A percentile compares a stretch with the other conserved stretches of the same genome.
phyloP scores from a whole-genome alignment of 1,139 yeast genomes.

The Komagataea norvegica region DNA sequence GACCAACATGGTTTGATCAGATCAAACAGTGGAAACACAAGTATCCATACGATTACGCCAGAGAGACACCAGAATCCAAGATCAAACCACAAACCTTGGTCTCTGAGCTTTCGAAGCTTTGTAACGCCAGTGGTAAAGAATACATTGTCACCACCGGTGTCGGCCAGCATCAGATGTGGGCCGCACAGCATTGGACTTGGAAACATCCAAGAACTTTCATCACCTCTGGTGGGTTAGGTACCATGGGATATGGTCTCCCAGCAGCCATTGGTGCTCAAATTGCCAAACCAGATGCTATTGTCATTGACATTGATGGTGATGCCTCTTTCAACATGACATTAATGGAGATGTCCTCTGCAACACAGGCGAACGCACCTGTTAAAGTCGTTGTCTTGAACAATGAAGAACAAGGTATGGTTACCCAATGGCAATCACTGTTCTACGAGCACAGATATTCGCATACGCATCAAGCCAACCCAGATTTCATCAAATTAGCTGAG shows the following conservation, averaged over 20 bases:
- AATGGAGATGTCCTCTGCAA: constrained; percentile 88
- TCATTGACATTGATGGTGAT: constrained; percentile 96
- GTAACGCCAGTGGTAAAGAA: constrained; percentile 58
- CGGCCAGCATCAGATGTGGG: constrained; percentile 99
- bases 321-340: constrained; percentile 98
- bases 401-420: constrained; percentile 99
- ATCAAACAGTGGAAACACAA: constrained; percentile 78
- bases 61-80: constrained; percentile 70
- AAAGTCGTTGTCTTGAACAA: constrained; percentile 86
- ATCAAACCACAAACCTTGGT: constrained; percentile 94
- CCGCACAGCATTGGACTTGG: constrained; percentile 97
- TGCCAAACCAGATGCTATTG: constrained; percentile 90
- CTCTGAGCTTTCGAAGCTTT: constrained; percentile 69
- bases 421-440: constrained; percentile 97
- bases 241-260: constrained; percentile 97
- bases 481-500: constrained; percentile 88
- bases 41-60: constrained; percentile 79
- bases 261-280: constrained; percentile 98
- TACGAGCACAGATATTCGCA: constrained; percentile 96
- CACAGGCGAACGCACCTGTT: constrained; percentile 87
- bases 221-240: constrained; percentile 97
- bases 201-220: constrained; percentile 85
- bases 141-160: constrained; percentile 95
- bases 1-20: constrained; percentile 76
- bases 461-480: constrained; percentile 93